Evolutionary conservation across 495 filamentous ascomycete genomes (phyloP).

Genomic region (Barbatosphaeria neglecta): DNA sequence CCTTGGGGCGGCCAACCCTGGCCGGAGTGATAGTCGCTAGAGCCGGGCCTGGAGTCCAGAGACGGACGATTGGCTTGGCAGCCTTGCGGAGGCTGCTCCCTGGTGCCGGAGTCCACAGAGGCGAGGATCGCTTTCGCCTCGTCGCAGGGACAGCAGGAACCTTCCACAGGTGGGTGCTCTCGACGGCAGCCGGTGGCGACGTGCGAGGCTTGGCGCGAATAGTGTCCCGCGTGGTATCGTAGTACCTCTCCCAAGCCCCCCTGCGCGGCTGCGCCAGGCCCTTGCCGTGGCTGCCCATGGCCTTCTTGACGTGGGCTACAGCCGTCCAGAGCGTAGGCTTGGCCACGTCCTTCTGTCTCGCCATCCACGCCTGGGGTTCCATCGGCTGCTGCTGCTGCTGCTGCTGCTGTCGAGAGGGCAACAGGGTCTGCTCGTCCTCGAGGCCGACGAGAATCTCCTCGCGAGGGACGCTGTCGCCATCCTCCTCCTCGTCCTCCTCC

Average conservation of each 20-base stretch:
- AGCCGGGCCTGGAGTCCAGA: background rate
- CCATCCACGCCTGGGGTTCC: background rate
- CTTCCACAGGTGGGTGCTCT: slow-evolving; percentile 17
- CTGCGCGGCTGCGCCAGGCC: slow-evolving; percentile 16
- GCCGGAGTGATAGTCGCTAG: background rate
- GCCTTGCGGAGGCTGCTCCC: background rate
- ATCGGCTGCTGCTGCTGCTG: background rate
- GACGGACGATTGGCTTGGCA: background rate
- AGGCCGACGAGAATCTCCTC: slow-evolving; percentile 21
- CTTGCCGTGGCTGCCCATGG: background rate
- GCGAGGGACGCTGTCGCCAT: slow-evolving; percentile 11
- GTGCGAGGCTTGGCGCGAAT: slow-evolving; percentile 4
- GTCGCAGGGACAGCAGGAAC: background rate
- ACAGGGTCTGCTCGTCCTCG: slow-evolving; percentile 3
- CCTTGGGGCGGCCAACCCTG: too few relatives aligned
- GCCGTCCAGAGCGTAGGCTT: background rate
- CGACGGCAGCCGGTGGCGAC: slow-evolving; percentile 7
- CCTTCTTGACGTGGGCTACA: background rate
- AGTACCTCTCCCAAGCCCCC: slow-evolving; percentile 12
- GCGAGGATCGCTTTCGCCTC: background rate
- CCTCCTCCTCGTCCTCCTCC: slow-evolving; percentile 20
- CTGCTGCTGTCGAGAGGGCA: too few relatives aligned
- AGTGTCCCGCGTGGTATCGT: slow-evolving; percentile 6
- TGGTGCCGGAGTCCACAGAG: too few relatives aligned
- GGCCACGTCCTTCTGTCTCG: background rate